phyloP scores from a whole-genome alignment of 1,284 basidiomycete species.

The Meira nashicola region DNA sequence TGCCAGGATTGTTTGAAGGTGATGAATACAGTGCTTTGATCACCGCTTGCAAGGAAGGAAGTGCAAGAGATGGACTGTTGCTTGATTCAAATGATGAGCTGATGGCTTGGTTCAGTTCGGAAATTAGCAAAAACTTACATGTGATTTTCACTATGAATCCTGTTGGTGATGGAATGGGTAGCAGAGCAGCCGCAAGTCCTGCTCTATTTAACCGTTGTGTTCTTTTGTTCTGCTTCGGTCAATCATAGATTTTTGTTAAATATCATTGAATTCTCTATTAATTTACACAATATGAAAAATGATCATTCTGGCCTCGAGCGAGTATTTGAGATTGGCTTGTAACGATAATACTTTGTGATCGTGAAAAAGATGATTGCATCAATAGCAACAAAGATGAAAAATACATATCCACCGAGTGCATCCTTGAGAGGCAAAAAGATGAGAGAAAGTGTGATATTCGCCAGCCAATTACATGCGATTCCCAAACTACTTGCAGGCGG shows the following conservation, averaged over 20 bases:
- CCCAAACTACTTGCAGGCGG: constrained; percentile 74
- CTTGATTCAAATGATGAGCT: constrained; percentile 81
- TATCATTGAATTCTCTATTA: neutral
- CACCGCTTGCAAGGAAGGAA: constrained; percentile 98
- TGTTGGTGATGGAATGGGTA: constrained; percentile 87
- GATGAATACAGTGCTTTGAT: constrained; percentile 94
- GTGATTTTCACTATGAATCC: constrained; percentile 82
- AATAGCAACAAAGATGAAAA: constrained; percentile 30
- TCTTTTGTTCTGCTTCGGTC: constrained; percentile 53
- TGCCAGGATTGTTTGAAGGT: constrained; percentile 79
- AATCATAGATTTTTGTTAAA: neutral
- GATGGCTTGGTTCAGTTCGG: constrained; percentile 36
- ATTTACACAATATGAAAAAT: neutral
- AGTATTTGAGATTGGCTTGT: constrained; percentile 2
- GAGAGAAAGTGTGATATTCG: constrained; percentile 75
- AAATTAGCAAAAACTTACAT: constrained; percentile 46
- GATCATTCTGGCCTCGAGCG: too few relatives aligned
- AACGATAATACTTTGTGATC: constrained; percentile 27
- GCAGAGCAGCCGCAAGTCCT: constrained; percentile 91
- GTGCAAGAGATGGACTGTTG: constrained; percentile 94
- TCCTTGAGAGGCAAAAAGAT: constrained; percentile 77
- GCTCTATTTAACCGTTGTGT: constrained; percentile 39
- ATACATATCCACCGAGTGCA: constrained; percentile 56
- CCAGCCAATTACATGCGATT: constrained; percentile 78
- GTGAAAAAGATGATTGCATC: constrained; percentile 28